Evolutionary conservation across 495 filamentous ascomycete genomes (phyloP).

Genomic region (Hyaloscypha hepaticicola): DNA sequence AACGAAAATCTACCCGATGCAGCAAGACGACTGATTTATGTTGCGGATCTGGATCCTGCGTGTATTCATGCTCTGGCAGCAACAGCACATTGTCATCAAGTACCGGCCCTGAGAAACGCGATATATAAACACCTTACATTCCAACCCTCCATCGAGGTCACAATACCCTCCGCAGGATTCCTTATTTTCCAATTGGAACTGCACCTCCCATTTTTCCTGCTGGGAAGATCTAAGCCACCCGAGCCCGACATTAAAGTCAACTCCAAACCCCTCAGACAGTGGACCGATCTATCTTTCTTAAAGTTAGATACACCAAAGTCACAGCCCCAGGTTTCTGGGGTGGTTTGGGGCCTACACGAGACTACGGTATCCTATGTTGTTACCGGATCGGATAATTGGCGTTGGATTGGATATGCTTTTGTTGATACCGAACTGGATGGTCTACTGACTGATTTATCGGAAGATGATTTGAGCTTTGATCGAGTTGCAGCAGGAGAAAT

Average conservation of each 20-base stretch:
- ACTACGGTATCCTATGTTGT: conserved; percentile 8
- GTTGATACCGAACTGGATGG: conserved; percentile 12
- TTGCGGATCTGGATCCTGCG: conserved; percentile 5
- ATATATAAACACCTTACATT: conserved; percentile 6
- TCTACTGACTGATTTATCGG: not conserved
- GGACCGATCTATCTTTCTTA: conserved; percentile 13
- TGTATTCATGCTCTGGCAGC: conserved; percentile 12
- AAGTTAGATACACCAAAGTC: not conserved
- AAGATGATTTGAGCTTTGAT: not conserved
- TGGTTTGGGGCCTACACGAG: conserved; percentile 11
- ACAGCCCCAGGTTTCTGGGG: not conserved
- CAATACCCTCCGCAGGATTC: conserved; percentile 4
- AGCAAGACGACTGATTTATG: conserved; percentile 9
- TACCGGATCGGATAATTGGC: conserved; percentile 3
- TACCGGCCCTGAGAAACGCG: not conserved
- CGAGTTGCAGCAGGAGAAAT: conserved; percentile 2
- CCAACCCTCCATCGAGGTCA: conserved; percentile 11
- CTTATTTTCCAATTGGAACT: conserved; percentile 6
- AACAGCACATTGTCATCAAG: not conserved
- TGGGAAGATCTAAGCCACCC: not conserved
- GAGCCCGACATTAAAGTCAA: not conserved
- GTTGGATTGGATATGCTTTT: conserved; percentile 14
- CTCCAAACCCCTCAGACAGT: conserved; percentile 1
- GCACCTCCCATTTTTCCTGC: conserved; percentile 9
- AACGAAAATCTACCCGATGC: conserved; percentile 10